These are phyloP conservation scores for Mycena maculata DNA, from an alignment of 768 basidiomycete genomes.

Conservation along the genomic window DNA sequence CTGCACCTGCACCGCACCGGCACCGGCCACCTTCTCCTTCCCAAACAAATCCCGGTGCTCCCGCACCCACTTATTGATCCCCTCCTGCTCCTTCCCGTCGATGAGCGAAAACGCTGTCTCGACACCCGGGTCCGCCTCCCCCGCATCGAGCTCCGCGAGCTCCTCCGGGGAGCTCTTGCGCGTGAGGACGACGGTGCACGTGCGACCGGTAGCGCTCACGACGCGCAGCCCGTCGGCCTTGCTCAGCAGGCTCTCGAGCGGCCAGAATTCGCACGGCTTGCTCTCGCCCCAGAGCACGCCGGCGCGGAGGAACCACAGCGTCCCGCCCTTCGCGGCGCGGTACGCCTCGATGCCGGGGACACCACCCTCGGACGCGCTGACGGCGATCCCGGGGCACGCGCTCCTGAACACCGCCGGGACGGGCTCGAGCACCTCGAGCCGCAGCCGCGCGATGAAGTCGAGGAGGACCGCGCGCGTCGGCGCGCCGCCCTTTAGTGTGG, in stretches of 20 bases:
- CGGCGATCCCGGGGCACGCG: constrained; percentile 53
- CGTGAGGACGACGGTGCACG: constrained; percentile 70
- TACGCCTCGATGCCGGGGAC: constrained; percentile 77
- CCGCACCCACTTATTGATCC: constrained; percentile 75
- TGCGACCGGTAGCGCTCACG: constrained; percentile 73
- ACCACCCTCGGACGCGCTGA: constrained; percentile 53
- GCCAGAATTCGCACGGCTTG: constrained; percentile 84
- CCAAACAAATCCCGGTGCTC: constrained; percentile 69
- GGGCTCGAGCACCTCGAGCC: constrained; percentile 59
- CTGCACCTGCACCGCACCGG: constrained; percentile 45
- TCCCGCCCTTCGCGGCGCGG: constrained; percentile 76
- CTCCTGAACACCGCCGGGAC: constrained; percentile 66
- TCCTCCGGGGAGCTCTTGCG: constrained; percentile 46
- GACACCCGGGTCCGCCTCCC: constrained; percentile 57
- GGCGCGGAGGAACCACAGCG: constrained; percentile 74
- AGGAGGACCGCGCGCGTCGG: constrained; percentile 63
- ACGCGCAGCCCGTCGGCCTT: constrained; percentile 63
- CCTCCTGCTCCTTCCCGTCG: constrained; percentile 74
- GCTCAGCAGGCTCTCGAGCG: constrained; percentile 65
- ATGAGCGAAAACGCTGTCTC: constrained; percentile 81
- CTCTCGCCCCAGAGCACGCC: constrained; percentile 82
- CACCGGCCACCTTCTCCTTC: constrained; percentile 39
- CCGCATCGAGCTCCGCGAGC: constrained; percentile 51
- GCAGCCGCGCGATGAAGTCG: constrained; percentile 63
- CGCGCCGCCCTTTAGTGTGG: constrained; percentile 62